These are phyloP conservation scores for Prunella vulgaris DNA, from an alignment of 257 asterid genomes.

Conservation along the genomic window DNA sequence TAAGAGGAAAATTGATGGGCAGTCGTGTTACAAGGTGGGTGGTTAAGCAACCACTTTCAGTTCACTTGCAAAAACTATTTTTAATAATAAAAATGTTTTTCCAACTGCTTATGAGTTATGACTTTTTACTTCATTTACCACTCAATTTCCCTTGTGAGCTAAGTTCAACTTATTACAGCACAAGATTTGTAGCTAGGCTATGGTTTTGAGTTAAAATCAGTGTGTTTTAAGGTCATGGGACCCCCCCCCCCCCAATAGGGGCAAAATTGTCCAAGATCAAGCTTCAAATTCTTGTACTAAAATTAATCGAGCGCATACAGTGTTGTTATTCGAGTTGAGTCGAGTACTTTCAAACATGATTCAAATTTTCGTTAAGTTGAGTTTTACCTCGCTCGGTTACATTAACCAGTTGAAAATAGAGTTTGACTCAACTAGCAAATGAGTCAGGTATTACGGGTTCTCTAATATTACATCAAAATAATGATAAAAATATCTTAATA, in stretches of 20 bases:
- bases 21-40: slow-evolving; percentile 29
- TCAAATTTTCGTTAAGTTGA: too few relatives aligned
- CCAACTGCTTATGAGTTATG: slow-evolving; percentile 24
- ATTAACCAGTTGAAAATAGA: too few relatives aligned
- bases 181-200: not conserved
- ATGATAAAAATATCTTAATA: too few relatives aligned
- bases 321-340: too few relatives aligned
- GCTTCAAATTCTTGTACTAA: not conserved
- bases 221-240: not conserved
- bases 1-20: slow-evolving; percentile 21
- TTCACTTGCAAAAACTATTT: slow-evolving; percentile 18
- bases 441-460: too few relatives aligned
- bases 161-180: slow-evolving; percentile 21
- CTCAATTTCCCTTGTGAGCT: slow-evolving; percentile 24
- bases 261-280: not conserved
- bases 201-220: not conserved
- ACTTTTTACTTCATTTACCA: slow-evolving; percentile 15
- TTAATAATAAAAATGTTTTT: slow-evolving; percentile 16
- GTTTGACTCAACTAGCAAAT: too few relatives aligned
- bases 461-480: too few relatives aligned
- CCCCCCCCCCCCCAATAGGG: not conserved
- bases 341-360: too few relatives aligned
- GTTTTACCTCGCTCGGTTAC: too few relatives aligned
- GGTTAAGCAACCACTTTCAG: slow-evolving; percentile 31
- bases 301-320: too few relatives aligned